Evolutionary conservation across 768 basidiomycete genomes (phyloP).

Genomic region (Fibroporia radiculosa): DNA sequence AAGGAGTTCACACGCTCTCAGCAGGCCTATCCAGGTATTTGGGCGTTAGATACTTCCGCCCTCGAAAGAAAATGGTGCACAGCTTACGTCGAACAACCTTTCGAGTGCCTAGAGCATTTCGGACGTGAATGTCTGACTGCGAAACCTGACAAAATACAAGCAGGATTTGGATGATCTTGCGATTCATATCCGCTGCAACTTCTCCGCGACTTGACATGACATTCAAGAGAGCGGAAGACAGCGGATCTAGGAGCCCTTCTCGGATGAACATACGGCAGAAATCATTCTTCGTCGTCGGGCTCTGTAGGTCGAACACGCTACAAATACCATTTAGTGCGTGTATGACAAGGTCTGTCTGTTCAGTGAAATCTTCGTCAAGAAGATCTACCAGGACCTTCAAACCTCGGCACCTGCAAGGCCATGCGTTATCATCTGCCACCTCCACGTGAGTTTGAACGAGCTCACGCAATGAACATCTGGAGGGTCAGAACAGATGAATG

Average conservation of each 20-base stretch:
- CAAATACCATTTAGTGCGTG: slow-evolving; percentile 93
- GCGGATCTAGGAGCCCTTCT: slow-evolving; percentile 88
- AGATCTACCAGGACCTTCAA: slow-evolving; percentile 92
- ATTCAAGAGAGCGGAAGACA: slow-evolving; percentile 83
- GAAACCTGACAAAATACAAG: slow-evolving; percentile 92
- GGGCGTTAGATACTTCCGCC: slow-evolving; percentile 1
- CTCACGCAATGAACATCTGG: slow-evolving; percentile 98
- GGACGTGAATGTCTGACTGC: slow-evolving; percentile 91
- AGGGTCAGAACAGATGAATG: slow-evolving; percentile 89
- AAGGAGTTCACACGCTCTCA: slow-evolving; percentile 81
- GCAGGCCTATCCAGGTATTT: slow-evolving; percentile 49
- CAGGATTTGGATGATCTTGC: slow-evolving; percentile 83
- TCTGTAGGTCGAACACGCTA: slow-evolving; percentile 93
- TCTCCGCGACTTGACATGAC: slow-evolving; percentile 73
- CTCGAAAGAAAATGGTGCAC: slow-evolving; percentile 1
- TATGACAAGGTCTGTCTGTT: slow-evolving; percentile 85
- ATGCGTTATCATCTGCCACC: background rate
- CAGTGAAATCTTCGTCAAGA: slow-evolving; percentile 90
- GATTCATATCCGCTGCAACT: slow-evolving; percentile 65
- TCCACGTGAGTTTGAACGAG: slow-evolving; percentile 12
- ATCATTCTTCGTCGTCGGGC: slow-evolving; percentile 95
- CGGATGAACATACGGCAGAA: slow-evolving; percentile 98
- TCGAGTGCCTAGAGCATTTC: slow-evolving; percentile 85
- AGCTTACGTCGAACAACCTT: slow-evolving; percentile 82
- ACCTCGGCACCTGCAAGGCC: slow-evolving; percentile 71